Conservation (phyloP, 352 stramenopile genomes). For the Phytopythium oedochilum region DNA sequence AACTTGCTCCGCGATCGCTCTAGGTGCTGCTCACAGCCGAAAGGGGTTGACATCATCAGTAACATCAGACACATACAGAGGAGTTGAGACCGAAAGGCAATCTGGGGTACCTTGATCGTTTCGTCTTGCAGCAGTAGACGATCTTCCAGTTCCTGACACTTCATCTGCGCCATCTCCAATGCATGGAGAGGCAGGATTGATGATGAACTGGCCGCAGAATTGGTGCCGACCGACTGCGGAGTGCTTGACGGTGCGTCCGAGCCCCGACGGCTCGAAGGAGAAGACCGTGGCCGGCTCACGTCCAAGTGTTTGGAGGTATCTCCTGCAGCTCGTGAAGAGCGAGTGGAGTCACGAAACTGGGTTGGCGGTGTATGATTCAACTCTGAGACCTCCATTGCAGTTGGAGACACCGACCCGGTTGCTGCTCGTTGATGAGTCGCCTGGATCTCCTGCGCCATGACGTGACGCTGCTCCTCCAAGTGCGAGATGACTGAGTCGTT, state of each 20-base stretch:
- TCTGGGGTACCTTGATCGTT: conserved; percentile 68
- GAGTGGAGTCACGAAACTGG: conserved; percentile 5
- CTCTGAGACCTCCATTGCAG: conserved; percentile 65
- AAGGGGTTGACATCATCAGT: background rate
- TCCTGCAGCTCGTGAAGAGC: background rate
- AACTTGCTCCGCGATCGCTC: conserved; percentile 85
- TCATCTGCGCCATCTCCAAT: conserved; percentile 61
- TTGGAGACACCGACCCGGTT: conserved; percentile 19
- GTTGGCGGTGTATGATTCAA: conserved; percentile 33
- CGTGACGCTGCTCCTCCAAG: conserved; percentile 68
- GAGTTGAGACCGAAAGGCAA: no score
- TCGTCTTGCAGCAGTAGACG: conserved; percentile 62
- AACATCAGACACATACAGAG: conserved; percentile 1
- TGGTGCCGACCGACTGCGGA: conserved; percentile 13
- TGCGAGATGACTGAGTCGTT: conserved; percentile 57
- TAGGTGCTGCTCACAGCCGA: conserved; percentile 41
- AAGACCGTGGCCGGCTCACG: conserved; percentile 4
- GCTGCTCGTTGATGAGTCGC: conserved; percentile 33
- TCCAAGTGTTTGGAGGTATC: background rate
- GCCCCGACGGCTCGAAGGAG: conserved; percentile 12
- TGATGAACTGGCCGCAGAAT: conserved; percentile 24
- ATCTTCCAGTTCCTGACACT: conserved; percentile 79
- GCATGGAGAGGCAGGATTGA: conserved; percentile 60
- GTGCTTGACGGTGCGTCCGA: conserved; percentile 19
- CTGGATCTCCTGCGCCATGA: conserved; percentile 73